A percentile compares a stretch with the other conserved stretches of the same genome.
These are phyloP conservation scores for Ramularia endophylla DNA, from an alignment of 2,329 filamentous ascomycete species.

Conservation along the genomic window DNA sequence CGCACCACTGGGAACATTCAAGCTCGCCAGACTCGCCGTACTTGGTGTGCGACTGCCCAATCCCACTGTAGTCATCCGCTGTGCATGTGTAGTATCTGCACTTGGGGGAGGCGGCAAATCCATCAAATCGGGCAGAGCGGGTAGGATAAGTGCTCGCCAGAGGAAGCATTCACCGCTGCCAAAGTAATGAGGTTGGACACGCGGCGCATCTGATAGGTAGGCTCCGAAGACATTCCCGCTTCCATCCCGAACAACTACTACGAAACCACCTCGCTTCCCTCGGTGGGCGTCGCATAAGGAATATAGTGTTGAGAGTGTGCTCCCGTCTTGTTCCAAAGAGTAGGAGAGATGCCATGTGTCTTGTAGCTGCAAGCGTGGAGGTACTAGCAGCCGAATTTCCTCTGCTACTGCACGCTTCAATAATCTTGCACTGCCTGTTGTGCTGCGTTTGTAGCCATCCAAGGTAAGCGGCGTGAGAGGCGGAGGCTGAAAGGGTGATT, in stretches of 20 bases:
- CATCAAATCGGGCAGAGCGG: slow-evolving; percentile 47
- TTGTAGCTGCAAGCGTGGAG: slow-evolving; percentile 76
- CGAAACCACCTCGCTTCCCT: slow-evolving; percentile 72
- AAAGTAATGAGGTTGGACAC: slow-evolving; percentile 77
- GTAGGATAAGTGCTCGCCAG: slow-evolving; percentile 68
- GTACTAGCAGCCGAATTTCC: slow-evolving; percentile 85
- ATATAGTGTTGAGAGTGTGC: slow-evolving; percentile 81
- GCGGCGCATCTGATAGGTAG: slow-evolving; percentile 85
- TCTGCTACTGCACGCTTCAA: slow-evolving; percentile 73
- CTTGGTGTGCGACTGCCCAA: slow-evolving; percentile 12
- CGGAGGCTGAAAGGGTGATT: slow-evolving; percentile 79
- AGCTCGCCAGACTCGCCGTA: slow-evolving; percentile 23
- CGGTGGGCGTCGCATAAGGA: slow-evolving; percentile 65
- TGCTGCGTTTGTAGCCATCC: slow-evolving; percentile 58
- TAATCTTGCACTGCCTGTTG: slow-evolving; percentile 56
- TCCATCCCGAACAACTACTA: slow-evolving; percentile 77
- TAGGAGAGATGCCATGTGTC: slow-evolving; percentile 85
- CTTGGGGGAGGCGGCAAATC: slow-evolving; percentile 65
- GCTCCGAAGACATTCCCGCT: slow-evolving; percentile 80
- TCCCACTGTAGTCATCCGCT: slow-evolving; percentile 56
- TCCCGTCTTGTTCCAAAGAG: slow-evolving; percentile 86
- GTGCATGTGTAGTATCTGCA: slow-evolving; percentile 56
- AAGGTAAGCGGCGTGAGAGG: slow-evolving; percentile 77
- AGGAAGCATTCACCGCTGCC: slow-evolving; percentile 96
- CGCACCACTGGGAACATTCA: slow-evolving; percentile 24